Base-by-base conservation (phyloP, 441 rosid species). In the Corymbia citriodora region DNA sequence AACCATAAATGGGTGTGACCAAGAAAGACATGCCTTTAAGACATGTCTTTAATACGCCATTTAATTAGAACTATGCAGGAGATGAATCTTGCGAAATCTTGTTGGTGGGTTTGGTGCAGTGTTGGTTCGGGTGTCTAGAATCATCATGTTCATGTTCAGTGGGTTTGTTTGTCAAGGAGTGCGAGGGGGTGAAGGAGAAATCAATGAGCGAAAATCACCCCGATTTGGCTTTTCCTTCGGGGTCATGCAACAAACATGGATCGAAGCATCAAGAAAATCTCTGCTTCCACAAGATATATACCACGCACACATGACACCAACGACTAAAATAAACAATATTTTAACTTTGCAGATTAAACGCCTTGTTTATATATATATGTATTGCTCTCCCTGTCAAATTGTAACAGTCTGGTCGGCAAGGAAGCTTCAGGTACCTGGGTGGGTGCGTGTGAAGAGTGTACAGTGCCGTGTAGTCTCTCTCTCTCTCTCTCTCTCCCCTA, bases 321-420 rank as follows among this genome's bases (percentile, higher is more conserved):
- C 40, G 54, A 70, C 61, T 11, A n/a, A 2, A 25, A 33, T 8
- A 54, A 50, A 52, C 29, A 40, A 16, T 10, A 54, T 31, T 89
- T 40, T 74, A 23, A 74, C 40, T 5, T 48, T 40, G 50, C 83
- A 40, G 83, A 74, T 40, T 31, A 48, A 29, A 59, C 11, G 45
- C 36, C 29, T 10, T 31, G 36, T 68, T 29, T 89, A 74, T 68
- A 49, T 29, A 65, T 54, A 9, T 53, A 50, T 68, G 48, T 25
- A 4, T 19, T 65, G 53, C 74, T 82, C 55, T 68, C 74, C 87
- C 90, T 81, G 90, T 89, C 90, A 89, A 89, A 29, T 74, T 21
- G 85, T 40, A 74, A 79, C 88, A 87, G 49, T 87, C 68, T 55
- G 88, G 88, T 87, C 88, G 88, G 90, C 88, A 79, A 48, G 88